Evolutionary conservation across 2,329 filamentous ascomycete genomes (phyloP).

Genomic region (Metarhizium rileyi): DNA sequence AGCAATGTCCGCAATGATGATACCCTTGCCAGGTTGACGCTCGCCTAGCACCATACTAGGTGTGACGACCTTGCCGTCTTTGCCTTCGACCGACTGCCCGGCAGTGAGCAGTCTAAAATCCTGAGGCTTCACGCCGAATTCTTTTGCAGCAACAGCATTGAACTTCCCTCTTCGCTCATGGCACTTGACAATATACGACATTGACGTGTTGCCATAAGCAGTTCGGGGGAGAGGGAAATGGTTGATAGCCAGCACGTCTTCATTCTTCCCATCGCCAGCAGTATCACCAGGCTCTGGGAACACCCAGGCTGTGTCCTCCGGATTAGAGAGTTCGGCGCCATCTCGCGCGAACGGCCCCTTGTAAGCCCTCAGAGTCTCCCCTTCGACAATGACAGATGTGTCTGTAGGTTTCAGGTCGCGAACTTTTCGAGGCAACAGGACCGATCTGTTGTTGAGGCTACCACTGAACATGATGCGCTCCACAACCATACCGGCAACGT

Average conservation of each 20-base stretch:
- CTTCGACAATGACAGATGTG: constrained; percentile 47
- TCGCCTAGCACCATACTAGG: constrained; percentile 79
- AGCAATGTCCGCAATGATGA: constrained; percentile 75
- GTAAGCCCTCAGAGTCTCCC: constrained; percentile 60
- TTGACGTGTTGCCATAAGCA: constrained; percentile 51
- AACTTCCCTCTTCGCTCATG: constrained; percentile 76
- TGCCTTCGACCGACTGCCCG: constrained; percentile 53
- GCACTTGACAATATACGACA: constrained; percentile 81
- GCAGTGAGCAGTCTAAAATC: constrained; percentile 51
- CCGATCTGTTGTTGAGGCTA: constrained; percentile 13
- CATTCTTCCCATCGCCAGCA: constrained; percentile 6
- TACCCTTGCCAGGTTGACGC: constrained; percentile 55
- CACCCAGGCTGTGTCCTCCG: constrained; percentile 18
- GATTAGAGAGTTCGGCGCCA: constrained; percentile 11
- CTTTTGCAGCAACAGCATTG: constrained; percentile 51
- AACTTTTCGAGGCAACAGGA: constrained; percentile 17
- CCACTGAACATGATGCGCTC: constrained; percentile 28
- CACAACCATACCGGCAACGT: constrained; percentile 21
- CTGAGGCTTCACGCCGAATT: constrained; percentile 49
- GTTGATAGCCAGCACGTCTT: constrained; percentile 14
- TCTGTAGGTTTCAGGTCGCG: constrained; percentile 20
- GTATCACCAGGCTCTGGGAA: constrained; percentile 13
- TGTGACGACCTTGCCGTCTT: constrained; percentile 60
- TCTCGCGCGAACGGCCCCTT: constrained; percentile 41
- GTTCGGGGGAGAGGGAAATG: constrained; percentile 52